Evolutionary conservation across 108 stramenopile genomes (phyloP).

Genomic region (Conticribra guillardii): DNA sequence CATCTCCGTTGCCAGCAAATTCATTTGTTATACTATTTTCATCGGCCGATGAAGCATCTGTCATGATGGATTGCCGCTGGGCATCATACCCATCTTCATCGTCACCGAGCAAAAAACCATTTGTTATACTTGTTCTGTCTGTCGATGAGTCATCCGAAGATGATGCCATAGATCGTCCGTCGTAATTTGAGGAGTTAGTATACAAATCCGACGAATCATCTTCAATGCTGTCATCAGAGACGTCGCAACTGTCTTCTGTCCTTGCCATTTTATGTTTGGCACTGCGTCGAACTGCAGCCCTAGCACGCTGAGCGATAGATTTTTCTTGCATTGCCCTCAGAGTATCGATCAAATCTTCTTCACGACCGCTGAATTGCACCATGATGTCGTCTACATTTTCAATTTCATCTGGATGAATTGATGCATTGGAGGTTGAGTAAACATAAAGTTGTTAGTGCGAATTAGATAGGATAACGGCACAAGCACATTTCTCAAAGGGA

Average conservation of each 20-base stretch:
- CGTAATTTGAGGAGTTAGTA: background rate
- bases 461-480: too few relatives aligned
- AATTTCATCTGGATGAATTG: conserved; percentile 78
- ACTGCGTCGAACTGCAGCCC: conserved; percentile 66
- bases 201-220: background rate
- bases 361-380: conserved; percentile 87
- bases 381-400: conserved; percentile 91
- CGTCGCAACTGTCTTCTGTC: conserved; percentile 14
- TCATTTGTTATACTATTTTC: conserved; percentile 24
- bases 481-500: too few relatives aligned
- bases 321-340: conserved; percentile 87
- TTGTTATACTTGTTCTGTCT: too few relatives aligned
- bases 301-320: conserved; percentile 75
- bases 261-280: conserved; percentile 80
- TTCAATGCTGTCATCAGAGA: conserved; percentile 6
- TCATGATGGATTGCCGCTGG: too few relatives aligned
- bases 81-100: too few relatives aligned
- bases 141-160: too few relatives aligned
- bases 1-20: conserved; percentile 20
- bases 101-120: too few relatives aligned
- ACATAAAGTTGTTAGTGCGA: too few relatives aligned
- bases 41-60: background rate
- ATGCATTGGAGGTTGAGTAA: background rate
- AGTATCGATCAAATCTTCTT: conserved; percentile 88
- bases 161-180: conserved; percentile 17